Conservation (phyloP, 192 early-diverging fungal genomes). For the Gonapodya prolifera region DNA sequence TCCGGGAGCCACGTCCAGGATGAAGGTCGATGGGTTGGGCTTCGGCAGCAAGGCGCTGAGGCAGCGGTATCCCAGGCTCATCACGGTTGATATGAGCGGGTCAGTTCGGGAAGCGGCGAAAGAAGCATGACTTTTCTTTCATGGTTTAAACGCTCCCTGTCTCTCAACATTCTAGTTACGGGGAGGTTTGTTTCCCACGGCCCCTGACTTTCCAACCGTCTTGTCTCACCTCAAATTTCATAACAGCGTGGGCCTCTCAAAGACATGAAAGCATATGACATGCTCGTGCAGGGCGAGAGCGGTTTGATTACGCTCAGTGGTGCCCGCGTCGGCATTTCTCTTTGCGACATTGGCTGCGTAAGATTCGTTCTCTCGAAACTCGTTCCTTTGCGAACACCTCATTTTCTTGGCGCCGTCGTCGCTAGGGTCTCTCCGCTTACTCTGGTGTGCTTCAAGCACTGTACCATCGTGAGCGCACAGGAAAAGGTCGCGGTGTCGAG, state of each 20-base stretch:
- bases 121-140: no score
- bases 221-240: neutral
- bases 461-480: neutral
- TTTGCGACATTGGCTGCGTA: neutral
- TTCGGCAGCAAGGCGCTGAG: neutral
- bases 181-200: neutral
- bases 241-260: neutral
- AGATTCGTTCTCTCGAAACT: no score
- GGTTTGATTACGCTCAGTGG: neutral
- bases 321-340: neutral
- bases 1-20: neutral
- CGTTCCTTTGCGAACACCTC: no score
- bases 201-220: no score
- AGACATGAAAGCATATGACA: conserved; percentile 2
- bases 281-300: neutral
- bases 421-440: neutral
- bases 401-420: neutral
- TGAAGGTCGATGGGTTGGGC: neutral
- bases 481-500: conserved; percentile 2
- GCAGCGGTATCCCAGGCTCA: conserved; percentile 2
- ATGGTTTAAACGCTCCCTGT: no score
- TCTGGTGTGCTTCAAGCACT: neutral
- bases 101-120: neutral
- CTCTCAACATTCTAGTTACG: no score
- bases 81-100: neutral